Evolutionary conservation across 2,329 filamentous ascomycete species (phyloP).

Genomic region (Leptographium galeiforme): DNA sequence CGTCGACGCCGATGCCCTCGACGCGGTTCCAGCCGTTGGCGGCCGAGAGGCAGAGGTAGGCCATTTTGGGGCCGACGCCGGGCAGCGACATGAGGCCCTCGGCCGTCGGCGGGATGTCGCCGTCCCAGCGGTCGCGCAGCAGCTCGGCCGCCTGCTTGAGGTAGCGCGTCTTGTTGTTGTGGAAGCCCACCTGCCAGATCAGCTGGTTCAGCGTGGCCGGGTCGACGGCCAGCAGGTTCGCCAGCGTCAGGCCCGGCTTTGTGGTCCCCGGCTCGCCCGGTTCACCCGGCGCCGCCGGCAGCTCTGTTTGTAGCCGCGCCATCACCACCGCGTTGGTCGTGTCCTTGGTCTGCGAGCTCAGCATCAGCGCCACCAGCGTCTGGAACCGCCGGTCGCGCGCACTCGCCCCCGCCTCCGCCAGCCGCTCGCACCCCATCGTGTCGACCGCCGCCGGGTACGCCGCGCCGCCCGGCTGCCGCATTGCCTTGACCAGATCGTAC

Average conservation of each 20-base stretch:
- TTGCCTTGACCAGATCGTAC: constrained; percentile 63
- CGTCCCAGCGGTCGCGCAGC: constrained; percentile 52
- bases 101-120: constrained; percentile 71
- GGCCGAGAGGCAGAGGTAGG: constrained; percentile 70
- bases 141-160: constrained; percentile 65
- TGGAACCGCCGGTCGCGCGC: constrained; percentile 60
- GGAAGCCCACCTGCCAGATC: constrained; percentile 79
- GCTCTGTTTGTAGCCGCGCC: constrained; percentile 60
- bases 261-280: no score
- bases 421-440: constrained; percentile 86
- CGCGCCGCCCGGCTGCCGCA: constrained; percentile 46
- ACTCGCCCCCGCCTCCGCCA: constrained; percentile 42
- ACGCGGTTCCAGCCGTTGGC: constrained; percentile 44
- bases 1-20: constrained; percentile 80
- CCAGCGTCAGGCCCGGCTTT: constrained; percentile 48
- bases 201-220: constrained; percentile 54
- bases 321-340: constrained; percentile 79
- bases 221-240: constrained; percentile 62
- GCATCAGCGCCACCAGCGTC: constrained; percentile 77
- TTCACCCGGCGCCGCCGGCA: constrained; percentile 33
- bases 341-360: constrained; percentile 87
- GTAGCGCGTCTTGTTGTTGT: constrained; percentile 79
- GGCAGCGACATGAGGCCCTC: constrained; percentile 64
- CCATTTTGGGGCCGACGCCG: constrained; percentile 92
- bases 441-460: constrained; percentile 75